A percentile compares a stretch with the other conserved stretches of the same genome.
Evolutionary conservation across 768 basidiomycete species (phyloP).

Genomic region (Rhodotorula graminis): DNA sequence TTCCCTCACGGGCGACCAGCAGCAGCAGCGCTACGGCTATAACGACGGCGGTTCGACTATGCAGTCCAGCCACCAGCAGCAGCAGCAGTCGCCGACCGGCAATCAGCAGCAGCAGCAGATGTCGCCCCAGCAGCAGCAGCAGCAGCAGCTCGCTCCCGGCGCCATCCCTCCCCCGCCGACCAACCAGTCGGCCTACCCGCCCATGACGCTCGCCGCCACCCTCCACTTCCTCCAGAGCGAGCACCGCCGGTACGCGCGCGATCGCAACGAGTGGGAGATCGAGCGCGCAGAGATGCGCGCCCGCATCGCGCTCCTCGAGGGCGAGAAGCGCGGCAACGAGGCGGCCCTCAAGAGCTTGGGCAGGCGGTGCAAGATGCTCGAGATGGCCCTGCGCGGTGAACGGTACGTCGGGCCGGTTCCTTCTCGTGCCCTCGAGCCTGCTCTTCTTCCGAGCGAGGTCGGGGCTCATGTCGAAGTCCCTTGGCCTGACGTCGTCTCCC

Average conservation of each 20-base stretch:
- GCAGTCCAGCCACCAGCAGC: neutral
- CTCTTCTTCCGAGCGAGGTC: neutral
- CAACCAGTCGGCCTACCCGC: conserved; percentile 28
- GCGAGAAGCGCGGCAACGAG: conserved; percentile 92
- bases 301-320: conserved; percentile 92
- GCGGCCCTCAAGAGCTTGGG: conserved; percentile 93
- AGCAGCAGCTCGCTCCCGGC: conserved; percentile 3
- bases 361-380: conserved; percentile 97
- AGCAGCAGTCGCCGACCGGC: neutral
- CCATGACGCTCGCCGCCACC: conserved; percentile 77
- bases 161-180: conserved; percentile 5
- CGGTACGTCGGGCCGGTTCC: conserved; percentile 55
- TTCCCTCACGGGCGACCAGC: conserved; percentile 27
- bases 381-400: conserved; percentile 93
- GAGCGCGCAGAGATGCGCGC: conserved; percentile 99
- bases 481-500: neutral
- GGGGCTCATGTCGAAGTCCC: too few species aligned
- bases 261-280: conserved; percentile 99
- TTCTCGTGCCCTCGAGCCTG: too few species aligned
- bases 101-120: neutral
- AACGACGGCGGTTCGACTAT: neutral
- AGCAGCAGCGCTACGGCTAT: conserved; percentile 16
- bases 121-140: conserved; percentile 4
- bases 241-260: conserved; percentile 95
- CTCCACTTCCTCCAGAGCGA: conserved; percentile 97